These are phyloP conservation scores for Hypseocharis bilobata DNA, from an alignment of 441 rosid species.

Conservation along the genomic window DNA sequence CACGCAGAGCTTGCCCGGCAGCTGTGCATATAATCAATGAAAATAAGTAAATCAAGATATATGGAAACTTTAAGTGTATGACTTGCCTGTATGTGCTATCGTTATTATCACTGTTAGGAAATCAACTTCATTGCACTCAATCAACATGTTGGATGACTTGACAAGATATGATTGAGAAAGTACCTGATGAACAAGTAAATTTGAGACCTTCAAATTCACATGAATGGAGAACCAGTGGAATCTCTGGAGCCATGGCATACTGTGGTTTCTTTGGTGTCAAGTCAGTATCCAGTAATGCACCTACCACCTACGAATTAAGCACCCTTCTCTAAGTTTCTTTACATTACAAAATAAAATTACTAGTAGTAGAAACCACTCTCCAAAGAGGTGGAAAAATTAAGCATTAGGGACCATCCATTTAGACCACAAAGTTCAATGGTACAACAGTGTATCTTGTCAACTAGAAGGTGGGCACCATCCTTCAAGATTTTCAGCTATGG, in stretches of 20 bases:
- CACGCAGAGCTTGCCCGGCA: constrained; percentile 45
- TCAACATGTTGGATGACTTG: background rate
- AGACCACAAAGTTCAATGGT: background rate
- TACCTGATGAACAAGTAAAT: constrained; percentile 74
- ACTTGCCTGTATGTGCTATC: background rate
- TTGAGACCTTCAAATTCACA: constrained; percentile 65
- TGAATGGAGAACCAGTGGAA: constrained; percentile 65
- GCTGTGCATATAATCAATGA: constrained; percentile 27
- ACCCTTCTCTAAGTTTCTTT: background rate
- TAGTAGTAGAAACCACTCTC: background rate
- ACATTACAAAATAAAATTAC: background rate
- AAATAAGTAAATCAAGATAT: background rate
- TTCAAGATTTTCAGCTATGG: too few species aligned
- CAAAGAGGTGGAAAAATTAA: background rate
- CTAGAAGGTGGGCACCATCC: too few species aligned
- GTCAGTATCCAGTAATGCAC: constrained; percentile 51
- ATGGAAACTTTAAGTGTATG: background rate
- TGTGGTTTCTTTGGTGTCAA: constrained; percentile 68
- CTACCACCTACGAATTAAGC: constrained; percentile 46
- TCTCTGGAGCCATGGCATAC: constrained; percentile 68
- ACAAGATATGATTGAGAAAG: constrained; percentile 3
- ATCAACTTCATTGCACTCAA: background rate
- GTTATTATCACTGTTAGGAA: background rate
- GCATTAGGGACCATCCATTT: background rate
- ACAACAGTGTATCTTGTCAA: background rate